Conservation (phyloP, 768 basidiomycete species). For the Mycena albidolilacea region DNA sequence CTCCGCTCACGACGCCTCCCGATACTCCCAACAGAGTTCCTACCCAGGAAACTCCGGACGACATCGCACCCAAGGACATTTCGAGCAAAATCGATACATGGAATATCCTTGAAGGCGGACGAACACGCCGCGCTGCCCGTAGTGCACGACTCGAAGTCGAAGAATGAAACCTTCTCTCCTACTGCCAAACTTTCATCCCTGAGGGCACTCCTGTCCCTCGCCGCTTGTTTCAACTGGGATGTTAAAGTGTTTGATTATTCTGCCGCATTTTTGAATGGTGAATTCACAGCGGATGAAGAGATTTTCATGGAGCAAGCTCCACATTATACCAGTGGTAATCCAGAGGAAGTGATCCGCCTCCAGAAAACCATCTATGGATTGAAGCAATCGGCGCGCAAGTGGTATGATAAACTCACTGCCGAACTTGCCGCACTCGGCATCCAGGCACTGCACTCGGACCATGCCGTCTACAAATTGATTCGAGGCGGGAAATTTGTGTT, state of each 20-base stretch:
- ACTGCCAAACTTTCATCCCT: conserved; percentile 14
- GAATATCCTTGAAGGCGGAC: conserved; percentile 24
- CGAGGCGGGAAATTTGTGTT: conserved; percentile 29
- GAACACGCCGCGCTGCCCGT: not conserved
- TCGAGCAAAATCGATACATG: conserved; percentile 12
- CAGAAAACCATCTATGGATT: too few species aligned
- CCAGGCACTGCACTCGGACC: conserved; percentile 22
- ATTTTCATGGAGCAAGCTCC: conserved; percentile 45
- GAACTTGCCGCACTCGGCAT: conserved; percentile 24
- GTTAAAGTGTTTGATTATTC: too few species aligned
- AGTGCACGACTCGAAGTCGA: too few species aligned
- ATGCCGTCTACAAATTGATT: conserved; percentile 34
- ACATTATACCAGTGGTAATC: not conserved
- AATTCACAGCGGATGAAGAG: conserved; percentile 30
- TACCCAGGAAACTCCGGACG: not conserved
- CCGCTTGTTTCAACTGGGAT: not conserved
- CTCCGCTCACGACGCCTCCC: not conserved
- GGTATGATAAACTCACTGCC: too few species aligned
- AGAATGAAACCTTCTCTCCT: conserved; percentile 36
- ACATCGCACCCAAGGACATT: conserved; percentile 10
- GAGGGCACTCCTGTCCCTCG: conserved; percentile 8
- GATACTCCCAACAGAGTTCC: not conserved
- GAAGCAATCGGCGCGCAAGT: too few species aligned
- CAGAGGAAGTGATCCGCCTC: too few species aligned
- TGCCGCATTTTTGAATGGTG: not conserved